Evolutionary conservation across 2,329 filamentous ascomycete genomes (phyloP).

Genomic region (Chaetomium sp.): DNA sequence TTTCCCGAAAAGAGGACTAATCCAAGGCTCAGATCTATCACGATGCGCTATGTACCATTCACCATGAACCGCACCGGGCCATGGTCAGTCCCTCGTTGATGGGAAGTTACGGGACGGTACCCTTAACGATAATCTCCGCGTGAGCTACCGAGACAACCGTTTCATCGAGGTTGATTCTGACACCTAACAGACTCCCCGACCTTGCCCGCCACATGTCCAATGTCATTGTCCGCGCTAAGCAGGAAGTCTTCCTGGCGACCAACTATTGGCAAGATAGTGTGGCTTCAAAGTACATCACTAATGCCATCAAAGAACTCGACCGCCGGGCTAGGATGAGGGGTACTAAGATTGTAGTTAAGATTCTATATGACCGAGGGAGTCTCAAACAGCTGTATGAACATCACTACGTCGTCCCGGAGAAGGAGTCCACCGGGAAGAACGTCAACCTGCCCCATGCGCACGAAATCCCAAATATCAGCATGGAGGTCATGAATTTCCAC

Average conservation of each 20-base stretch:
- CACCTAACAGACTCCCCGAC: slow-evolving; percentile 49
- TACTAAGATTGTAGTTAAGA: slow-evolving; percentile 57
- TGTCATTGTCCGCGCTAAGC: slow-evolving; percentile 64
- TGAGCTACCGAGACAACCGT: slow-evolving; percentile 23
- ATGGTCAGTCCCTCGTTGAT: slow-evolving; percentile 48
- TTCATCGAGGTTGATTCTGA: background rate
- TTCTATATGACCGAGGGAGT: slow-evolving; percentile 69
- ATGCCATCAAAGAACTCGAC: slow-evolving; percentile 64
- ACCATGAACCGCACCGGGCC: slow-evolving; percentile 44
- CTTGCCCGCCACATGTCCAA: slow-evolving; percentile 70
- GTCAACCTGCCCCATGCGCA: slow-evolving; percentile 55
- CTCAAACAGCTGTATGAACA: slow-evolving; percentile 59
- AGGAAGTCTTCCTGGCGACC: slow-evolving; percentile 67
- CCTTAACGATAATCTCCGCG: slow-evolving; percentile 62
- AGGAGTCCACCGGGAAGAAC: slow-evolving; percentile 50
- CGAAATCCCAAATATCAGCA: slow-evolving; percentile 64
- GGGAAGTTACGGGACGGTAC: slow-evolving; percentile 53
- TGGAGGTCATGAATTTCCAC: slow-evolving; percentile 70
- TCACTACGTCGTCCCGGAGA: slow-evolving; percentile 53
- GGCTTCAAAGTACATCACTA: slow-evolving; percentile 59
- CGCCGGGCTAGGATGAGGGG: slow-evolving; percentile 53
- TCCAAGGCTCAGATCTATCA: slow-evolving; percentile 49
- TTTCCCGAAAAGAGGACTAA: background rate
- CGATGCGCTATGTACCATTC: slow-evolving; percentile 52
- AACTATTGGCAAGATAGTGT: slow-evolving; percentile 69